Evolutionary conservation across 768 basidiomycete species (phyloP).

Genomic region (Leucocoprinus sp.): DNA sequence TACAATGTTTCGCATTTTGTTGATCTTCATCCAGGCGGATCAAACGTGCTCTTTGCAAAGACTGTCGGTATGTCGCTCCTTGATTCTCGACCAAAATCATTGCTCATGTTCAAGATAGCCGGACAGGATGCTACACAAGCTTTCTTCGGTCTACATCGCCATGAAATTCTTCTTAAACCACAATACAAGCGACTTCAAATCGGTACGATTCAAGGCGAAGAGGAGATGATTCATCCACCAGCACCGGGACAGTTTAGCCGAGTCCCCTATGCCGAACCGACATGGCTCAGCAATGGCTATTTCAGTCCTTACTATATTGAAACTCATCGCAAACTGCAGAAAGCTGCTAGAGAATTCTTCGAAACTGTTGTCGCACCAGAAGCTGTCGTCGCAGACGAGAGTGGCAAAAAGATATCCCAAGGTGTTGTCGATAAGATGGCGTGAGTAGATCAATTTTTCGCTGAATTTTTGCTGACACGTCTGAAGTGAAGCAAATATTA

Average conservation of each 20-base stretch:
- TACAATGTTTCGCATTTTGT: slow-evolving; percentile 79
- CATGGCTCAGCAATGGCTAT: slow-evolving; percentile 26
- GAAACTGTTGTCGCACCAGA: slow-evolving; percentile 70
- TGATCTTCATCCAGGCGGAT: slow-evolving; percentile 77
- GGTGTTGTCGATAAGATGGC: slow-evolving; percentile 79
- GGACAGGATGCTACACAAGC: slow-evolving; percentile 48
- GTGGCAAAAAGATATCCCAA: slow-evolving; percentile 79
- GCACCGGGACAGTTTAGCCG: slow-evolving; percentile 23
- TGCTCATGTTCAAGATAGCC: slow-evolving; percentile 28
- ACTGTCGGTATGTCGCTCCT: slow-evolving; percentile 46
- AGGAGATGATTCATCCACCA: slow-evolving; percentile 21
- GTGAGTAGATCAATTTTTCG: slow-evolving; percentile 29
- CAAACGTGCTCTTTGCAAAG: slow-evolving; percentile 60
- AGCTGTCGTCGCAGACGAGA: slow-evolving; percentile 73
- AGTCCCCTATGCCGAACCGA: slow-evolving; percentile 27
- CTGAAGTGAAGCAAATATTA: slow-evolving; percentile 64
- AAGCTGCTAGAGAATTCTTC: slow-evolving; percentile 67
- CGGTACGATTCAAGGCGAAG: slow-evolving; percentile 22
- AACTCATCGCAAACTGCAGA: slow-evolving; percentile 68
- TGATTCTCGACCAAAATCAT: neutral
- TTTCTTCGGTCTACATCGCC: slow-evolving; percentile 26
- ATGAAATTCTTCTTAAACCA: slow-evolving; percentile 24
- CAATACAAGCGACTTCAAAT: slow-evolving; percentile 26
- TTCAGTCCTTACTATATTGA: slow-evolving; percentile 26
- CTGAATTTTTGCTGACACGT: neutral